phyloP scores from a whole-genome alignment of 192 early-diverging fungal species.

The Dispira simplex region DNA sequence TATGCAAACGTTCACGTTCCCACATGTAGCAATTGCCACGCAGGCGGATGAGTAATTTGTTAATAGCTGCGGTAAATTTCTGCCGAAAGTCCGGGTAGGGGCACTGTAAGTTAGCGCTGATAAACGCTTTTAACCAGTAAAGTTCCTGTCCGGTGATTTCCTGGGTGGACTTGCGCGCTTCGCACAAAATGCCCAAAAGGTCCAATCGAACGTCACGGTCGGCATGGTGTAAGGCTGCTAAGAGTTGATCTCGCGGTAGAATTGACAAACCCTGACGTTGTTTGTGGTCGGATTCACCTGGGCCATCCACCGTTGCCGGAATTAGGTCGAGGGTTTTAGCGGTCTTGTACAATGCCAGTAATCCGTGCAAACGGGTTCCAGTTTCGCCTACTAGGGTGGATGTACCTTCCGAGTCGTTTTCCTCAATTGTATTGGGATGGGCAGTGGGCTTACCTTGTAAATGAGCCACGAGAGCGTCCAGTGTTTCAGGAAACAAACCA shows the following conservation, averaged over 20 bases:
- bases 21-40: slow-evolving; percentile 21
- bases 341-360: too few species aligned
- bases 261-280: too few species aligned
- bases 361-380: too few species aligned
- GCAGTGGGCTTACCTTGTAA: too few species aligned
- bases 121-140: slow-evolving; percentile 43
- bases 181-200: slow-evolving; percentile 66
- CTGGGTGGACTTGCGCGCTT: slow-evolving; percentile 47
- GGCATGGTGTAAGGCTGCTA: slow-evolving; percentile 48
- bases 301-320: too few species aligned
- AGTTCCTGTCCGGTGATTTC: slow-evolving; percentile 44
- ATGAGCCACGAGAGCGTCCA: neutral
- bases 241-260: slow-evolving; percentile 20
- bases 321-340: too few species aligned
- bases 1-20: slow-evolving; percentile 4
- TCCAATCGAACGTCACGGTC: slow-evolving; percentile 62
- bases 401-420: too few species aligned
- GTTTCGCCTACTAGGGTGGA: too few species aligned
- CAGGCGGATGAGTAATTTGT: slow-evolving; percentile 43
- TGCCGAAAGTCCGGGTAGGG: slow-evolving; percentile 75
- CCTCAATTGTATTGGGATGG: too few species aligned
- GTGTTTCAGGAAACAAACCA: neutral
- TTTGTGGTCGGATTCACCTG: too few species aligned
- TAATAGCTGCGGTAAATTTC: slow-evolving; percentile 41
- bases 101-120: slow-evolving; percentile 51